These are phyloP conservation scores for Daldinia childiae DNA, from an alignment of 495 filamentous ascomycete genomes.

Conservation along the genomic window DNA sequence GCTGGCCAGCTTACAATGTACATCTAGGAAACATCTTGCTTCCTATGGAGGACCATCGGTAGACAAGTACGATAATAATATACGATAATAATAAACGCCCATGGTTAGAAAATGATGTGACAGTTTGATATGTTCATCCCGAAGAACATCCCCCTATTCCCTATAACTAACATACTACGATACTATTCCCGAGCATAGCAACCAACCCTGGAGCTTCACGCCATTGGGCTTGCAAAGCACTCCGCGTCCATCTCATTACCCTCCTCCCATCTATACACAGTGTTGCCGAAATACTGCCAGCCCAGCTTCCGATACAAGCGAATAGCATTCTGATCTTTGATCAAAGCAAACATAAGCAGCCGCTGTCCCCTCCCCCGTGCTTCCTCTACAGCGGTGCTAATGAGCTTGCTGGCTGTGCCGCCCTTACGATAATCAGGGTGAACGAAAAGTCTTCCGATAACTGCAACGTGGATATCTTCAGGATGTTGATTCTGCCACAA, in stretches of 20 bases:
- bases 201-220: not conserved
- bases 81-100: no score
- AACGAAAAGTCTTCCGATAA: constrained; percentile 37
- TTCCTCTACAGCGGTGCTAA: constrained; percentile 24
- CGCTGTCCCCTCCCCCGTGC: constrained; percentile 6
- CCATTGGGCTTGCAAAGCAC: constrained; percentile 20
- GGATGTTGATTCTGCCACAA: constrained; percentile 27
- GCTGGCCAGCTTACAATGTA: not conserved
- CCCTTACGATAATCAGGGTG: constrained; percentile 20
- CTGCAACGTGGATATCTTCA: constrained; percentile 2
- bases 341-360: constrained; percentile 25
- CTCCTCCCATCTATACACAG: constrained; percentile 21
- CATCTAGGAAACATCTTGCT: no score
- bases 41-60: no score
- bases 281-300: constrained; percentile 26
- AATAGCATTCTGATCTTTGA: constrained; percentile 36
- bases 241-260: constrained; percentile 28
- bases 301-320: constrained; percentile 29
- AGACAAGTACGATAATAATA: no score
- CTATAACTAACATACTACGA: no score
- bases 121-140: not conserved
- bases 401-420: constrained; percentile 21
- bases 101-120: no score
- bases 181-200: no score
- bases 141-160: not conserved